Evolutionary conservation across 768 basidiomycete species (phyloP).

Genomic region (Leccinum fibrillosum): DNA sequence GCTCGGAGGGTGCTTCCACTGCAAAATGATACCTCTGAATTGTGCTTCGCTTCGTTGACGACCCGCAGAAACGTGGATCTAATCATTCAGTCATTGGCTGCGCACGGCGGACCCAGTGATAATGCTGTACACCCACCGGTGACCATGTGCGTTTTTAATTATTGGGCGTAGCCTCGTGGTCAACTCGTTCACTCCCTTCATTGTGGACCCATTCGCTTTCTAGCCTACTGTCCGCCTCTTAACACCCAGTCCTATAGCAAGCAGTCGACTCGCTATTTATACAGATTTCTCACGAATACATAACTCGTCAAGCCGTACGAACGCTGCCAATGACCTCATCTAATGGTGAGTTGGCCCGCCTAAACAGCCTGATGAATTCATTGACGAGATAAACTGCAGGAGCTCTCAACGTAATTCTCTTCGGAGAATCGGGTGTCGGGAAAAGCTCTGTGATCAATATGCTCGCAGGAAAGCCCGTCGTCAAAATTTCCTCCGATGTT

Average conservation of each 20-base stretch:
- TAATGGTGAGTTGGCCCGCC: slow-evolving; percentile 11
- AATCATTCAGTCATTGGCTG: slow-evolving; percentile 4
- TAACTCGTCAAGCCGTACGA: neutral
- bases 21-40: neutral
- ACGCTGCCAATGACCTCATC: slow-evolving; percentile 16
- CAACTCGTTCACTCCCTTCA: slow-evolving; percentile 3
- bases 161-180: slow-evolving; percentile 1
- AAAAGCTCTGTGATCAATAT: slow-evolving; percentile 48
- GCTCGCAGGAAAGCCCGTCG: slow-evolving; percentile 29
- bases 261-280: neutral
- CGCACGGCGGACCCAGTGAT: slow-evolving; percentile 7
- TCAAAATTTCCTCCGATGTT: slow-evolving; percentile 31
- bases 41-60: neutral
- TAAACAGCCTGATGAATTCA: neutral
- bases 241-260: neutral
- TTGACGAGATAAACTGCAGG: neutral
- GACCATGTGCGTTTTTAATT: slow-evolving; percentile 1
- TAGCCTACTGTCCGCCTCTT: slow-evolving; percentile 4
- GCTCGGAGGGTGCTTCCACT: neutral
- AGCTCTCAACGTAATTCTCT: slow-evolving; percentile 29
- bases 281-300: slow-evolving; percentile 11
- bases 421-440: slow-evolving; percentile 32
- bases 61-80: slow-evolving; percentile 18
- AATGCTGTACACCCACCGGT: slow-evolving; percentile 17
- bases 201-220: slow-evolving; percentile 1